Conservation (phyloP, 805 yeast genomes). For the Cyberlindnera sargentensis region DNA sequence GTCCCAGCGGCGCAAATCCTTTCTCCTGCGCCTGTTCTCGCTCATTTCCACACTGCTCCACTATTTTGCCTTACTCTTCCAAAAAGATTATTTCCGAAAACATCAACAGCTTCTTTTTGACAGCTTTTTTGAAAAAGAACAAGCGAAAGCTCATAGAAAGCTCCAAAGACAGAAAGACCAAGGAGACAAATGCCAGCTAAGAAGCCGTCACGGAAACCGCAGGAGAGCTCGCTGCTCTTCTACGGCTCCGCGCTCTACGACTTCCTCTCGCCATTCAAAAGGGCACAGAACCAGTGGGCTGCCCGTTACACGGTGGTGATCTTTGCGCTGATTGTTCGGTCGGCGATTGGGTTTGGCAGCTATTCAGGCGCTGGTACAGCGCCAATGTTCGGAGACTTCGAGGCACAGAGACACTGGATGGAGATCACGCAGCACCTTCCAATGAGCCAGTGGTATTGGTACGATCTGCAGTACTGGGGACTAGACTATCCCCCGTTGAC, state of each 20-base stretch:
- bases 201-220: not conserved
- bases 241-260: conserved; percentile 67
- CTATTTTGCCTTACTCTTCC: too few relatives aligned
- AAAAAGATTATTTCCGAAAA: too few relatives aligned
- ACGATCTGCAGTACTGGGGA: conserved; percentile 91
- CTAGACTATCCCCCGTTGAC: conserved; percentile 96
- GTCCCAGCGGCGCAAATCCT: conserved; percentile 16
- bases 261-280: conserved; percentile 68
- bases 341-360: conserved; percentile 85
- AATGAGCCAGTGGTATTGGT: conserved; percentile 75
- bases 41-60: not conserved
- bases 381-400: conserved; percentile 93
- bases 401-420: conserved; percentile 98
- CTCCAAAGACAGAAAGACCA: not conserved
- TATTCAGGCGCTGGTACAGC: conserved; percentile 67
- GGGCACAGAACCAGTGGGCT: conserved; percentile 86
- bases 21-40: conserved; percentile 1
- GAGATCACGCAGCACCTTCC: conserved; percentile 81
- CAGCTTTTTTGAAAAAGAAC: too few relatives aligned
- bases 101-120: too few relatives aligned
- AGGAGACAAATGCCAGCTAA: not conserved
- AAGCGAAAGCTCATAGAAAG: too few relatives aligned
- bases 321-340: conserved; percentile 67
- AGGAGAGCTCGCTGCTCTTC: conserved; percentile 21
- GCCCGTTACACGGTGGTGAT: conserved; percentile 71